Conservation (phyloP, 805 yeast species). For the Yueomyces sinensis region DNA sequence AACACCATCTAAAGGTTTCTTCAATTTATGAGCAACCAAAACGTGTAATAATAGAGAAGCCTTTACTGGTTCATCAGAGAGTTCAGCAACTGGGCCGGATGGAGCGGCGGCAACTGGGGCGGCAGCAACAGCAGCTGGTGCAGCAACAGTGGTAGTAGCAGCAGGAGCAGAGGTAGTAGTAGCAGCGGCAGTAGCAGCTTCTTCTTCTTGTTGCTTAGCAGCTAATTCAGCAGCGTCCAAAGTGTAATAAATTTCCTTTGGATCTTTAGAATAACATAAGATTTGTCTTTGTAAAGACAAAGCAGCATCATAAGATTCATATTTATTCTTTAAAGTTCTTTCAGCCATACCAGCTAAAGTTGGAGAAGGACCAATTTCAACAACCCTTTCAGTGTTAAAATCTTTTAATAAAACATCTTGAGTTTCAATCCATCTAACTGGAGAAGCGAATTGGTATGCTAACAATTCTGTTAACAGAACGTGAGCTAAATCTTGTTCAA, state of each 20-base stretch:
- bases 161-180: conserved; percentile 34
- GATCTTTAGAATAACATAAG: conserved; percentile 88
- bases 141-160: conserved; percentile 43
- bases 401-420: conserved; percentile 95
- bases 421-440: conserved; percentile 99
- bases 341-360: conserved; percentile 98
- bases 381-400: conserved; percentile 91
- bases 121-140: conserved; percentile 45
- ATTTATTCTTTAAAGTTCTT: conserved; percentile 84
- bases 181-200: conserved; percentile 18
- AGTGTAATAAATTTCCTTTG: conserved; percentile 91
- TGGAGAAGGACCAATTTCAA: conserved; percentile 98
- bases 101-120: conserved; percentile 54
- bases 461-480: conserved; percentile 85
- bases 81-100: conserved; percentile 67
- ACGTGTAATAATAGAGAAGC: conserved; percentile 77
- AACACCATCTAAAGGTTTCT: conserved; percentile 75
- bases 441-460: conserved; percentile 98
- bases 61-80: conserved; percentile 82
- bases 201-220: conserved; percentile 18
- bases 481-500: conserved; percentile 95
- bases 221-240: conserved; percentile 49
- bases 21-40: conserved; percentile 88
- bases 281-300: conserved; percentile 78
- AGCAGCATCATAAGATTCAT: conserved; percentile 97